Evolutionary conservation across 139 green algal species (phyloP), one percentile per base, ranked within the genome.

Genomic region (Chlamydomonas incerta): DNA sequence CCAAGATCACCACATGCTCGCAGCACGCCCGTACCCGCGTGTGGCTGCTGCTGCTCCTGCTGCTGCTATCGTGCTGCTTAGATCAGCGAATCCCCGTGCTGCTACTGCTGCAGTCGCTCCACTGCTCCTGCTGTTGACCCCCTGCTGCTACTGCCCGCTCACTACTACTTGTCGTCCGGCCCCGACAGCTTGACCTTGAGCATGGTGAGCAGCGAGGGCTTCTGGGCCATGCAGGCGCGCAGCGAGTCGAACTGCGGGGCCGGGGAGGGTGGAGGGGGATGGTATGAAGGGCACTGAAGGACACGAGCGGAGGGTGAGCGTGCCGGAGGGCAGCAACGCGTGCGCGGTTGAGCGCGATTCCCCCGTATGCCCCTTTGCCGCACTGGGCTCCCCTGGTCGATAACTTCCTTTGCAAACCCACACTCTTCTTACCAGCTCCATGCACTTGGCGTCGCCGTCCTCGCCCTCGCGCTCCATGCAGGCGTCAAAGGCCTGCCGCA

Each of bases 391-490:
- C 3, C 57, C 57, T 65, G 14, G 20, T 3, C 26, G 52, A 58
- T 23, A 14, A 14, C 57, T 65, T 8, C 4, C 57, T 65, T 26
- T n/a, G 60, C 60, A 66, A 9, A 5, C 3, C 24, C 23, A 2
- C 60, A 2, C 24, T 21, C 60, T 3, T 2, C 79, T 67, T 55
- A 85, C 79, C 79, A 85, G 79, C 13, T 75, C n/a, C 66, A 85
- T 85, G 33, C 79, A 85, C 23, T 63, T 41, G 14, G 74, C 62
- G 65, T 74, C 67, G 11, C 66, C 66, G 4, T 68, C 2, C 5
- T 76, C 66, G 10, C 79, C 66, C 46, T 83, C 63, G 10, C 77
- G 77, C 37, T 76, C 79, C 79, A 85, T 85, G 79, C 79, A 85
- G 13, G 79, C 79, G 29, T 85, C 79, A 47, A 85, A 85, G 0